Base-by-base conservation (phyloP, 305 asterid species). In the Salvia sclarea region DNA sequence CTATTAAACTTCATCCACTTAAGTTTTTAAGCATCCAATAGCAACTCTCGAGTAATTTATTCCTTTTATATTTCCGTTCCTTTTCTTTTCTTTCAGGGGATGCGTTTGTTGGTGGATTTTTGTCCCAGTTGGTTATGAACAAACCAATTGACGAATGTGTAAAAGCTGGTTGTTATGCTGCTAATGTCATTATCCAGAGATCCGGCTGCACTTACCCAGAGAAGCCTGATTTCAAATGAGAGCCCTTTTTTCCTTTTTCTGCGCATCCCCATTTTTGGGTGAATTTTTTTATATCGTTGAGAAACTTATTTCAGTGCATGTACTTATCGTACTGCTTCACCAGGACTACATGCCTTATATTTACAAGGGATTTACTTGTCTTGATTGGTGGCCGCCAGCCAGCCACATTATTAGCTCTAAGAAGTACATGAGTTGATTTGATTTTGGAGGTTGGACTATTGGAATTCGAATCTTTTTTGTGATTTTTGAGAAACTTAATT, bases 71-170 rank as follows among this genome's bases (percentile, higher is more conserved):
- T 25, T 25, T 25, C 4, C 31, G 31, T 6, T 18, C 20, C 8
- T 47, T 31, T 7, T 6, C 5, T 6, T 0, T 35, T 5, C 3
- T 40, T 41, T 13, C 21, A 61, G 98, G 98, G 0, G 98, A 93
- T 78, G 95, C 98, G 1, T 93, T 93, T 30, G 97, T 93, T 16
- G 98, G 98, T 14, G 98, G 98, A 44, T 93, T 93, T 61, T 73
- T 88, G 75, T 80, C 98, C 9, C 95, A 88, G 52, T 73, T 93
- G 83, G 88, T 92, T 66, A 78, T 79, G 22, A 82, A 69, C 74
- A 90, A 85, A 70, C 81, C 95, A 13, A 80, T 88, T n/a, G 94
- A 81, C 59, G 92, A 88, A 5, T 85, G 96, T 24, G 94, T 90
- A 1, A 81, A 62, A 78, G 97, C 95, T 1, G 98, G 94, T 12